These are phyloP conservation scores for Trypanosoma cruzi DNA, from an alignment of 208 protist genomes.

Conservation along the genomic window DNA sequence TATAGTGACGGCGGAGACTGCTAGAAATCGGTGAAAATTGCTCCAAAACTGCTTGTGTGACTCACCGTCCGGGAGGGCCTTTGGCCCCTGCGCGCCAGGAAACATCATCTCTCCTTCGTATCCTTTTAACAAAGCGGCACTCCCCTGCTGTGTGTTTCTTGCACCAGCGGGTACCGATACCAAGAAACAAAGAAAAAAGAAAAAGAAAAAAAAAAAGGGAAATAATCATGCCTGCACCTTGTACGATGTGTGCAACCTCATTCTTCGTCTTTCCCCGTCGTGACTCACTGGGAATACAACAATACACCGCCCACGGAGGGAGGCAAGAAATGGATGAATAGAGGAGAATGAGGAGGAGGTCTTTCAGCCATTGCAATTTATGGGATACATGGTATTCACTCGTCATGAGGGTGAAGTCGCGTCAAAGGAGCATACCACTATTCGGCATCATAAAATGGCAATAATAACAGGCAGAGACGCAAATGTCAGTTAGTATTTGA, in stretches of 20 bases:
- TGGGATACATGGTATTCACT: slow-evolving; percentile 26
- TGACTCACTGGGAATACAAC: not conserved
- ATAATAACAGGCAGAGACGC: not conserved
- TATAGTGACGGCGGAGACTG: slow-evolving; percentile 45
- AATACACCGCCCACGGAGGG: not conserved
- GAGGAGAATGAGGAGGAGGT: not conserved
- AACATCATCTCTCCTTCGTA: slow-evolving; percentile 47
- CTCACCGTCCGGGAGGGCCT: slow-evolving; percentile 69
- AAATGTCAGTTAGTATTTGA: not conserved
- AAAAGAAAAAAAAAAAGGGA: slow-evolving; percentile 18
- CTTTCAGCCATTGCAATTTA: slow-evolving; percentile 9
- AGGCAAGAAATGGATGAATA: slow-evolving; percentile 6
- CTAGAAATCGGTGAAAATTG: slow-evolving; percentile 73
- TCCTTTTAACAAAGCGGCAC: not conserved
- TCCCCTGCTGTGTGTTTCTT: not conserved
- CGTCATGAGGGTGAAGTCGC: slow-evolving; percentile 13
- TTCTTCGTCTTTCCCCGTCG: not conserved
- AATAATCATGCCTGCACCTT: not conserved
- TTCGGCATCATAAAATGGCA: slow-evolving; percentile 11
- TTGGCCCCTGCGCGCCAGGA: slow-evolving; percentile 70
- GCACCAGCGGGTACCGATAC: slow-evolving; percentile 17
- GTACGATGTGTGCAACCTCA: not conserved
- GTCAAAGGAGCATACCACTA: slow-evolving; percentile 31
- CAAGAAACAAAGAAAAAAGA: slow-evolving; percentile 13
- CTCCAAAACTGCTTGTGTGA: slow-evolving; percentile 71